Percentiles rank a stretch among this genome's conserved stretches.
phyloP scores from a whole-genome alignment of 2,329 filamentous ascomycete genomes.

The Biscogniauxia sp. region DNA sequence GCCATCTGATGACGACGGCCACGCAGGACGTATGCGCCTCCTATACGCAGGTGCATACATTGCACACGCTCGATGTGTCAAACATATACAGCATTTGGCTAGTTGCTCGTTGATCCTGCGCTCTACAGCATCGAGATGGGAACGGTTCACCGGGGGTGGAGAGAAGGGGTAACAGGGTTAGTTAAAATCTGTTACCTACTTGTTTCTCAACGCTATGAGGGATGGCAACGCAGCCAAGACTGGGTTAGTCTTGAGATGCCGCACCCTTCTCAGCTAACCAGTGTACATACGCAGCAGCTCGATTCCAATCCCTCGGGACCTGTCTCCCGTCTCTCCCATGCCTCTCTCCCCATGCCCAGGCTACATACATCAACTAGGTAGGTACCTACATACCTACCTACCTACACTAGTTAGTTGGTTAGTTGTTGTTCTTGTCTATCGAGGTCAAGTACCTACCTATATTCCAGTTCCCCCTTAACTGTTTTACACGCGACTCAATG shows the following conservation, averaged over 20 bases:
- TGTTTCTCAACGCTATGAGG: neutral
- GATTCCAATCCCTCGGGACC: neutral
- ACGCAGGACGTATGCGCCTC: neutral
- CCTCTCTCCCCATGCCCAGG: neutral
- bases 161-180: neutral
- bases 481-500: too few species aligned
- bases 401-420: too few species aligned
- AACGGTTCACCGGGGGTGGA: neutral
- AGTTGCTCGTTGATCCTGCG: neutral
- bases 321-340: neutral
- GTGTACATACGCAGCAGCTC: neutral
- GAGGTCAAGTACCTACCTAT: neutral
- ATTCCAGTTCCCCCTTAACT: neutral
- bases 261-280: neutral
- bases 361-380: too few species aligned
- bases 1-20: neutral
- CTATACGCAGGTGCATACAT: neutral
- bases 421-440: too few species aligned
- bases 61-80: neutral
- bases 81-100: neutral
- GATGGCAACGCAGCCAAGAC: neutral
- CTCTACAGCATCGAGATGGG: neutral
- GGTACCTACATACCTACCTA: too few species aligned
- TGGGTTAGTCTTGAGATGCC: neutral
- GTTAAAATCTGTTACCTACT: conserved; percentile 2